Base-by-base conservation (phyloP, 2,329 filamentous ascomycete genomes). In the Alternaria sp. region DNA sequence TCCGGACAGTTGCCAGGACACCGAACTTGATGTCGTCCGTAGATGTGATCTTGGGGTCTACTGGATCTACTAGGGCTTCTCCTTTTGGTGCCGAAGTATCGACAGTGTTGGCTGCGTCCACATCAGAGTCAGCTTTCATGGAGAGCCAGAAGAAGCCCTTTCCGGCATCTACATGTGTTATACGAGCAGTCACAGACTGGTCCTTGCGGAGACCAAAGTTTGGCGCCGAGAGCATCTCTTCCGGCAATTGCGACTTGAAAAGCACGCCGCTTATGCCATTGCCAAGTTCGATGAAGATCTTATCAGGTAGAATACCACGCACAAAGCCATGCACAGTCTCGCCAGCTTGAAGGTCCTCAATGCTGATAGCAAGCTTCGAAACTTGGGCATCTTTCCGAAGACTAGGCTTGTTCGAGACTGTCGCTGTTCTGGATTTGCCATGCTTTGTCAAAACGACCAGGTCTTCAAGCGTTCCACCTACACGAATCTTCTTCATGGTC, bases 371-470 rank as follows among this genome's bases (percentile, higher is more conserved):
- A 11, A 98, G 83, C 52, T 84, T 86, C n/a, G 86, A 86, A 21
- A 89, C 83, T 74, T 90, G 89, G 49, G 88, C 85, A 51, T 90
- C 92, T 68, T 90, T 87, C 58, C 96, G 82, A 26, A 99, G 82
- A 70, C 88, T 93, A 34, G 91, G 88, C 79, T 97, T 97, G 76
- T 91, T 90, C 3, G 90, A 91, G 4, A 99, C 81, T 10, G 88
- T 85, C 54, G 97, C 86, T 39, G 90, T 86, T 48, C 89, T 88
- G 54, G 91, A 91, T 60, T 88, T 85, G 63, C 92, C 88, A 60
- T 93, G 86, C 77, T 97, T 97, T 69, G 92, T 88, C n/a, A 99
- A 80, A 13, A 98, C 87, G 36, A 96, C 82, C n/a, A 99, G 81
- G 51, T 95, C 89, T 17, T 88, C 86, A 44, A 99, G 80, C 26